phyloP scores from a whole-genome alignment of 2,329 filamentous ascomycete genomes.

The Aureobasidium melanogenum region DNA sequence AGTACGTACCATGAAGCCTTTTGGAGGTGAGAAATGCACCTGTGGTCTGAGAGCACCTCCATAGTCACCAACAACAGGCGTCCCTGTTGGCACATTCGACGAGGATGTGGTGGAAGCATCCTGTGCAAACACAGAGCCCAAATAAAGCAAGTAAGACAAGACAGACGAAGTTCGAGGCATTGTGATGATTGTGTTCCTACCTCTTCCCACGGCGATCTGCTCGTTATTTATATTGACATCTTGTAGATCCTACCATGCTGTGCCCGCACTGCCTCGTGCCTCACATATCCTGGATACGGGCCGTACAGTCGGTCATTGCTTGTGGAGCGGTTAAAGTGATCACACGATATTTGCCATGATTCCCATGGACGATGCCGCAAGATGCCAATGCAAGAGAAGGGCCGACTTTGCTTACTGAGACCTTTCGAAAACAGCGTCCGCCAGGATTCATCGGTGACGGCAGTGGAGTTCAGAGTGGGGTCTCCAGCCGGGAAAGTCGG shows the following conservation, averaged over 20 bases:
- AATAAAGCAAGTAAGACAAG: neutral
- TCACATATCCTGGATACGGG: neutral
- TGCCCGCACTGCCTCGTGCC: neutral
- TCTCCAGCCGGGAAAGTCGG: neutral
- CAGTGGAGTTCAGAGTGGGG: neutral
- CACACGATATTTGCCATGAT: neutral
- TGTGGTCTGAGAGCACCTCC: constrained; percentile 14
- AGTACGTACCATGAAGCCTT: constrained; percentile 13
- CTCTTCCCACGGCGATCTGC: neutral
- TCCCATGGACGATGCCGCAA: neutral
- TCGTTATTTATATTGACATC: neutral
- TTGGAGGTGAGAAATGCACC: constrained; percentile 16
- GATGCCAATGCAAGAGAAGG: constrained; percentile 9
- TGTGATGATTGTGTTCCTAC: neutral
- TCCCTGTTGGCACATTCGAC: constrained; percentile 10
- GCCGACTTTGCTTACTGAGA: neutral
- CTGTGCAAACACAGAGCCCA: constrained; percentile 2
- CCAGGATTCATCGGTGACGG: neutral
- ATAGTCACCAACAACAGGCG: constrained; percentile 16
- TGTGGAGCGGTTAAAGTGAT: neutral
- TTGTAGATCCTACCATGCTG: constrained; percentile 5
- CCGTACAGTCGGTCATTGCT: neutral
- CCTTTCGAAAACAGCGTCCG: neutral
- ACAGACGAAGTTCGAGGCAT: neutral
- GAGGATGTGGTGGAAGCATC: neutral